Percentiles rank a stretch among this genome's conserved stretches.
phyloP scores from a whole-genome alignment of 257 asterid genomes.

The Catharanthus roseus region DNA sequence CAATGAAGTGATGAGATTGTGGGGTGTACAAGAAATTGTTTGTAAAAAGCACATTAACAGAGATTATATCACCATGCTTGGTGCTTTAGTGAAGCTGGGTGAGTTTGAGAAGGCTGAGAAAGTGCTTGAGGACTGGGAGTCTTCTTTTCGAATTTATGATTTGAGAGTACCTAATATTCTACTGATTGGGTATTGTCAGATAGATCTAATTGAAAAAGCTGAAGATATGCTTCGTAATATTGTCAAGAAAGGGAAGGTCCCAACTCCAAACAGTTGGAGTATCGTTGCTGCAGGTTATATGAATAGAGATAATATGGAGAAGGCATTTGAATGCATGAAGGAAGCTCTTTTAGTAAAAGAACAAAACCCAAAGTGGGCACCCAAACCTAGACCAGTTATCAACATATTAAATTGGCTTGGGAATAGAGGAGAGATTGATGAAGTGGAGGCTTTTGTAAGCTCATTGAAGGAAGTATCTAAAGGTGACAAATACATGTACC shows the following conservation, averaged over 20 bases:
- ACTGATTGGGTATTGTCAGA: constrained; percentile 56
- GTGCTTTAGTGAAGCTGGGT: constrained; percentile 51
- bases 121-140: constrained; percentile 50
- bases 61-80: constrained; percentile 51
- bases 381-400: constrained; percentile 33
- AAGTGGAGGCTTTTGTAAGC: constrained; percentile 41
- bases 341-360: constrained; percentile 43
- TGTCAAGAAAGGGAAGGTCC: constrained; percentile 35
- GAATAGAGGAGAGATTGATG: constrained; percentile 30
- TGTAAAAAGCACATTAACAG: constrained; percentile 56
- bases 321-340: constrained; percentile 50
- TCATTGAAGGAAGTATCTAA: constrained; percentile 32
- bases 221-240: constrained; percentile 37
- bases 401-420: constrained; percentile 44
- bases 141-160: constrained; percentile 35
- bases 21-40: constrained; percentile 44
- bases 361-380: constrained; percentile 41
- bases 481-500: constrained; percentile 26
- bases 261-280: constrained; percentile 54
- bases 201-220: constrained; percentile 37
- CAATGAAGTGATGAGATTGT: constrained; percentile 48
- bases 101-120: constrained; percentile 43
- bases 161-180: constrained; percentile 50
- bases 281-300: constrained; percentile 46
- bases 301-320: constrained; percentile 29